Percentiles rank a stretch among this genome's conserved stretches.
Conservation (phyloP, 75 land plant species). For the Adiantum capillusveneris region DNA sequence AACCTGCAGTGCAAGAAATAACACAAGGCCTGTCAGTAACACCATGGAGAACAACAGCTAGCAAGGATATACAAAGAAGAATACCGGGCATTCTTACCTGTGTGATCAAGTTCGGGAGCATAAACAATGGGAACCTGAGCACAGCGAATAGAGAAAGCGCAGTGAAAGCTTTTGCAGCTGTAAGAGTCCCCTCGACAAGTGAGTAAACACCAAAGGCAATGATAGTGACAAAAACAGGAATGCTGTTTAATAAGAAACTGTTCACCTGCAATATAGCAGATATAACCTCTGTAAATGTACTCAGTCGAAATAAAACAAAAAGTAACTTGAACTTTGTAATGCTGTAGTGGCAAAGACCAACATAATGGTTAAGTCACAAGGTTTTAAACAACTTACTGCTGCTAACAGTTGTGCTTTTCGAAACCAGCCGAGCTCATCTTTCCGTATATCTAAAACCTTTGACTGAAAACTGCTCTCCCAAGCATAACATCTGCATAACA, state of each 20-base stretch:
- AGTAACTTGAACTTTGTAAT: no score
- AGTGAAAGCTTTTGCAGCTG: constrained; percentile 92
- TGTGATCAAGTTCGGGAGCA: constrained; percentile 88
- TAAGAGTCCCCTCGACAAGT: constrained; percentile 73
- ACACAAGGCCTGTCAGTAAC: constrained; percentile 2
- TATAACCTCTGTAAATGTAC: no score
- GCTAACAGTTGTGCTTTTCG: constrained; percentile 68
- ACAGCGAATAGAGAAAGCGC: constrained; percentile 95
- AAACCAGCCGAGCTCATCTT: constrained; percentile 91
- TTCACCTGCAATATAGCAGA: constrained; percentile 42
- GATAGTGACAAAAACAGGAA: constrained; percentile 83
- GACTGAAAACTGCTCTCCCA: constrained; percentile 87
- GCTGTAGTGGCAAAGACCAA: no score
- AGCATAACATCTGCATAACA: constrained; percentile 88
- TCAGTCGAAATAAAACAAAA: no score
- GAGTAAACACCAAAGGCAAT: constrained; percentile 78
- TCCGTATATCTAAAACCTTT: constrained; percentile 61
- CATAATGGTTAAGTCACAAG: background rate
- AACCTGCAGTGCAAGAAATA: constrained; percentile 32
- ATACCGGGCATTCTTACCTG: constrained; percentile 37
- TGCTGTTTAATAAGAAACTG: constrained; percentile 73
- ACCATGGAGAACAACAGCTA: no score
- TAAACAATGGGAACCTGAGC: constrained; percentile 75
- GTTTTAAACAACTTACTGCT: constrained; percentile 39
- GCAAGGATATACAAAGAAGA: no score